Base-by-base conservation (phyloP, 1,284 basidiomycete genomes). In the Neotropicomus parvogracilis region DNA sequence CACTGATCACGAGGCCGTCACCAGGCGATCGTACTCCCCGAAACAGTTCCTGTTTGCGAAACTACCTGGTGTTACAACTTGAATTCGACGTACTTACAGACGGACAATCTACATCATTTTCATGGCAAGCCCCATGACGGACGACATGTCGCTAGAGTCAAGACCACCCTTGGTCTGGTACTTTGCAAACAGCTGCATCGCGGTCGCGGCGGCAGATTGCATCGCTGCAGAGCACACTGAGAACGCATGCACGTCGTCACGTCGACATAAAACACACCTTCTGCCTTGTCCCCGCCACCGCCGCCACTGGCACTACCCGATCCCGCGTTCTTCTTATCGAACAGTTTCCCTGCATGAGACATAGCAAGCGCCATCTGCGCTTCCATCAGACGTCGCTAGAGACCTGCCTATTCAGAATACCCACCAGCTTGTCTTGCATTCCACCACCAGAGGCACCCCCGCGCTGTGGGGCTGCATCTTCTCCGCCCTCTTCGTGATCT, bases 291-390 rank as follows among this genome's bases (percentile, higher is more conserved):
- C 24, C n/a, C n/a, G n/a, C n/a, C n/a, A n/a, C n/a, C n/a, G n/a
- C n/a, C n/a, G n/a, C n/a, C n/a, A n/a, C n/a, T n/a, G n/a, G n/a
- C 53, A 27, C 52, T 44, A 9, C 52, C 40, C 26, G 60, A 46
- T 7, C 59, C 61, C 16, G 42, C 55, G 19, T 58, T 63, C 56
- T 66, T 68, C 59, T 66, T 68, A 24, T 66, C 64, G 16, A 66
- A 66, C 28, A 66, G 14, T 36, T 67, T 68, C 3, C 66, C 65
- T 1, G 64, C 64, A 0, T 66, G 66, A 5, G 66, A 50, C 64
- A 66, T 66, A n/a, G 64, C 64, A 13, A 66, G 52, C 0, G 56
- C 48, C 52, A 68, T 55, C 64, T 66, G 14, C 6, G 7, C 32
- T 11, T 11, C 17, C 26, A 12, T 60, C 42, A 58, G 47, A n/a